Percentiles rank a stretch among this genome's conserved stretches.
Conservation (phyloP, 768 basidiomycete genomes). For the Postia placenta region DNA sequence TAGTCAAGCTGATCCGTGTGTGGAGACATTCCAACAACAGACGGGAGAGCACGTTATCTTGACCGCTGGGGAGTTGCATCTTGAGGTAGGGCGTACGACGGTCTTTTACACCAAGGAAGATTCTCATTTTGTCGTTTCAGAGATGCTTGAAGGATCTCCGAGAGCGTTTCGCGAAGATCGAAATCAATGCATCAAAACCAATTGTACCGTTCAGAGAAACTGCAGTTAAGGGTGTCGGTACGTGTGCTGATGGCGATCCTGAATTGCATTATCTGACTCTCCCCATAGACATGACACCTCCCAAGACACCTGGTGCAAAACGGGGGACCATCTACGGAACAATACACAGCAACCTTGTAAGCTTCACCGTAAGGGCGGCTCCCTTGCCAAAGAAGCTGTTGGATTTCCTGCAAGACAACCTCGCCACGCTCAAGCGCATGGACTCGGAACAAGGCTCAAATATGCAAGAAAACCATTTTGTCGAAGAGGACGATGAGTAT, state of each 20-base stretch:
- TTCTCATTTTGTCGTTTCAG: slow-evolving; percentile 33
- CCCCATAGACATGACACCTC: slow-evolving; percentile 75
- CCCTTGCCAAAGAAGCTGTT: slow-evolving; percentile 72
- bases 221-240: slow-evolving; percentile 73
- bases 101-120: neutral
- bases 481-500: slow-evolving; percentile 27
- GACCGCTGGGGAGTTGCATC: slow-evolving; percentile 91
- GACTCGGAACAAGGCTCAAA: slow-evolving; percentile 33
- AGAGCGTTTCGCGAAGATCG: slow-evolving; percentile 89
- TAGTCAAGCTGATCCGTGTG: slow-evolving; percentile 93
- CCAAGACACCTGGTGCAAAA: slow-evolving; percentile 61
- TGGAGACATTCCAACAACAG: slow-evolving; percentile 94
- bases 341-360: slow-evolving; percentile 64
- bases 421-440: slow-evolving; percentile 55
- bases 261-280: slow-evolving; percentile 2
- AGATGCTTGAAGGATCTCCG: slow-evolving; percentile 94
- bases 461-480: slow-evolving; percentile 9
- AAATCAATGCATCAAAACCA: slow-evolving; percentile 89
- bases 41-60: slow-evolving; percentile 97
- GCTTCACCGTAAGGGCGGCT: slow-evolving; percentile 75
- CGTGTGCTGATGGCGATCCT: neutral
- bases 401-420: slow-evolving; percentile 73
- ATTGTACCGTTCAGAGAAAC: slow-evolving; percentile 99
- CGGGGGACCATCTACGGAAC: slow-evolving; percentile 76
- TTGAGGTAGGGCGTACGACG: slow-evolving; percentile 59